Evolutionary conservation across 106 monocot genomes (phyloP), one percentile per base, ranked within the genome.

Genomic region (Agapanthus africanus): DNA sequence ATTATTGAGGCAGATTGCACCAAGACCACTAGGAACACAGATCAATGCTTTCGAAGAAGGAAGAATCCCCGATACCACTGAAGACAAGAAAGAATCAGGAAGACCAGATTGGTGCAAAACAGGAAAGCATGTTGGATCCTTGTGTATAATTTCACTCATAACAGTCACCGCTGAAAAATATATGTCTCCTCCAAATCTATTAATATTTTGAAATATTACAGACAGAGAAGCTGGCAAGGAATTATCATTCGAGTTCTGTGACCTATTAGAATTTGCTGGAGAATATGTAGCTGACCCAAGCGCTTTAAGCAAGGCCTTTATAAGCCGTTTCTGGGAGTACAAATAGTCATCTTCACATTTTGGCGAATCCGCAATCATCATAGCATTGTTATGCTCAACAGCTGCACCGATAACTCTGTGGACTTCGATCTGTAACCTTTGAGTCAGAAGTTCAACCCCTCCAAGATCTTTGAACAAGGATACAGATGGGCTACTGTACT

Each of bases 121-220:
- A 54, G 91, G 70, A 60, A 76, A 91, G 75, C 87, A 91, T 31
- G 84, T 87, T 19, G 91, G 91, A 78, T 91, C 91, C 72, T 87
- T 91, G 71, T 91, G 87, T 70, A 91, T 79, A 59, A 87, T 81
- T 77, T 91, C 91, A 80, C 78, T 86, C 82, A 87, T 84, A n/a
- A 87, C 87, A 78, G 66, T 87, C 42, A 87, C 84, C 34, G 84
- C 91, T 40, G 87, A 81, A 57, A 87, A 91, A 77, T 87, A 91
- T 28, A 87, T 79, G 22, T 84, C 91, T 33, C 87, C 91, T 56
- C 91, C 91, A 70, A 91, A 91, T 21, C 87, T 84, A 54, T 82
- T 91, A 27, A 76, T 80, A 72, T 77, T 91, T 63, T 70, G 79
- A 51, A 91, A 87, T 59, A 91, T 84, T 30, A 41, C 71, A 57